These are phyloP conservation scores for Eucalyptus polyanthemos DNA, from an alignment of 345 rosid species.

Conservation along the genomic window DNA sequence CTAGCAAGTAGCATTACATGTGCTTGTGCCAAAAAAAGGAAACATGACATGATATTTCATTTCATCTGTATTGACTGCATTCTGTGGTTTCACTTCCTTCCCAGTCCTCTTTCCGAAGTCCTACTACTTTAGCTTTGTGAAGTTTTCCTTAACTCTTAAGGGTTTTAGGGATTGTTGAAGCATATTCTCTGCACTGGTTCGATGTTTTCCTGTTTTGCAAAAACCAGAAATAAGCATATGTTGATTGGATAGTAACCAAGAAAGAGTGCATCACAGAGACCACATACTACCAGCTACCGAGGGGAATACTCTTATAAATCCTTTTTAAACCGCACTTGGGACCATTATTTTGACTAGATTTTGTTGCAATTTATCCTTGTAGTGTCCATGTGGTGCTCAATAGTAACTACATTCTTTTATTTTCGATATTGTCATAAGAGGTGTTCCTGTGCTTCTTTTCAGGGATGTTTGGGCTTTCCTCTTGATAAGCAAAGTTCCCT, in stretches of 20 bases:
- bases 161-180: neutral
- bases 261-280: neutral
- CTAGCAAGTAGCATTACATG: neutral
- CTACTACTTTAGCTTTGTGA: neutral
- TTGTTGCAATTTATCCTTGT: neutral
- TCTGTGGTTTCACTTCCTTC: neutral
- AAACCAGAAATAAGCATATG: neutral
- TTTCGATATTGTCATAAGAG: neutral
- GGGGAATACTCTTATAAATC: neutral
- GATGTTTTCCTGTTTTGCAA: neutral
- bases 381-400: neutral
- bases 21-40: neutral
- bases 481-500: conserved; percentile 80
- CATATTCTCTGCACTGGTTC: neutral
- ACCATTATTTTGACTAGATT: neutral
- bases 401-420: neutral
- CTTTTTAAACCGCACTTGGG: neutral
- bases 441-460: conserved; percentile 1
- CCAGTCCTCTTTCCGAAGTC: neutral
- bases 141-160: neutral
- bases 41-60: neutral
- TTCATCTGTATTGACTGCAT: neutral
- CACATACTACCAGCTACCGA: neutral
- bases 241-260: neutral
- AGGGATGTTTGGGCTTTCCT: conserved; percentile 99